These are phyloP conservation scores for Penicillium sp. DNA, from an alignment of 2,329 filamentous ascomycete genomes.

Conservation along the genomic window DNA sequence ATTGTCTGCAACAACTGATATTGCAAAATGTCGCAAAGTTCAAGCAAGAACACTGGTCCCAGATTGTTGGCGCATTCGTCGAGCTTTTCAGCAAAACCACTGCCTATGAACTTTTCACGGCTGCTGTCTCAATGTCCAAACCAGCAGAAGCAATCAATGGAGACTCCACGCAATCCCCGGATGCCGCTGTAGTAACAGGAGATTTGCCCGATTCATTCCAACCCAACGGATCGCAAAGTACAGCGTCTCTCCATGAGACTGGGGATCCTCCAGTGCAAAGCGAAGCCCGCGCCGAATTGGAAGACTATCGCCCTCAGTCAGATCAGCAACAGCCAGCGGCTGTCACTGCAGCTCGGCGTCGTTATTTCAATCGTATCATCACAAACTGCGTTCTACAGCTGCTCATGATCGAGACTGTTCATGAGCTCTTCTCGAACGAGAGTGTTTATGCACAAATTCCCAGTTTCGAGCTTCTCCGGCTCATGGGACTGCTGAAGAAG, in stretches of 20 bases:
- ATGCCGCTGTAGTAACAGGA: slow-evolving; percentile 24
- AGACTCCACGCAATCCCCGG: slow-evolving; percentile 22
- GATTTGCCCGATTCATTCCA: slow-evolving; percentile 26
- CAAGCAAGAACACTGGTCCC: slow-evolving; percentile 79
- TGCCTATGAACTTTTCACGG: slow-evolving; percentile 90
- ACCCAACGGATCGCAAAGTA: slow-evolving; percentile 30
- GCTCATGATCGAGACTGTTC: slow-evolving; percentile 99
- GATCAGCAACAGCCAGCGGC: slow-evolving; percentile 85
- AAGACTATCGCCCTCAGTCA: slow-evolving; percentile 81
- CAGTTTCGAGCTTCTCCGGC: slow-evolving; percentile 78
- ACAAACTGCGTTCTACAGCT: slow-evolving; percentile 96
- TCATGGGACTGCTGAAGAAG: slow-evolving; percentile 94
- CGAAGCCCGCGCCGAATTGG: slow-evolving; percentile 53
- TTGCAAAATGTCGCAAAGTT: slow-evolving; percentile 96
- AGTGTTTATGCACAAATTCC: slow-evolving; percentile 92
- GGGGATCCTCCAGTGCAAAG: slow-evolving; percentile 38
- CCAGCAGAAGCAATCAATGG: slow-evolving; percentile 33
- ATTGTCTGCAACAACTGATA: slow-evolving; percentile 94
- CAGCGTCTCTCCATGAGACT: slow-evolving; percentile 34
- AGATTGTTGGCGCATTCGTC: slow-evolving; percentile 93
- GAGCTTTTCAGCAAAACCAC: slow-evolving; percentile 94
- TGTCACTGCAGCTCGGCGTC: slow-evolving; percentile 85
- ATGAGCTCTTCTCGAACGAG: slow-evolving; percentile 97
- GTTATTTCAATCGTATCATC: slow-evolving; percentile 99
- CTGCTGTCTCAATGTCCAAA: slow-evolving; percentile 57